Evolutionary conservation across 495 filamentous ascomycete genomes (phyloP).

Genomic region (Melanomma pulvis-pyrius): DNA sequence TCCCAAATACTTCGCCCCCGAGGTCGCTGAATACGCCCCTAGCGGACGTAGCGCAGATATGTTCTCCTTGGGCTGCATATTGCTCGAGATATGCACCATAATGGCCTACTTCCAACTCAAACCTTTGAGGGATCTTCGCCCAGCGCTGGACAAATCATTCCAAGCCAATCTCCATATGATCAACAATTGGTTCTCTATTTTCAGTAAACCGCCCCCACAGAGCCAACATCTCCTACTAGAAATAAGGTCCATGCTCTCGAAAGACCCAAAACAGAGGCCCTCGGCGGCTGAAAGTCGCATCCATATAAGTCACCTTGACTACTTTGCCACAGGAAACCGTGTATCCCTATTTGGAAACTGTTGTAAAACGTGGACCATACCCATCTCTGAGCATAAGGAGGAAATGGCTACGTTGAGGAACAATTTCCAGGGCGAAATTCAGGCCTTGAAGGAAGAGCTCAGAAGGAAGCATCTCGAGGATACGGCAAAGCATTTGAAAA

Average conservation of each 20-base stretch:
- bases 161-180: constrained; percentile 22
- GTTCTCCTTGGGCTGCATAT: constrained; percentile 35
- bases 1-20: constrained; percentile 36
- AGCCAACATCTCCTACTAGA: not conserved
- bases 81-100: constrained; percentile 29
- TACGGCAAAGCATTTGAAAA: too few species aligned
- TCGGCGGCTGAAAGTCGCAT: not conserved
- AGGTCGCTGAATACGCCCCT: constrained; percentile 24
- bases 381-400: not conserved
- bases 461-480: too few species aligned
- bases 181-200: not conserved
- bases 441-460: not conserved
- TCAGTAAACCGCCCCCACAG: not conserved
- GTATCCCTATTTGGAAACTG: not conserved
- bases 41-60: constrained; percentile 33
- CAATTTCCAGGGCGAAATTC: not conserved
- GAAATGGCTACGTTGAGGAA: not conserved
- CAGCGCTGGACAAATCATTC: constrained; percentile 19
- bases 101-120: not conserved
- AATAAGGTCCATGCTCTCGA: not conserved
- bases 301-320: not conserved
- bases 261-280: not conserved
- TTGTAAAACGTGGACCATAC: not conserved
- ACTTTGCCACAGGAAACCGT: not conserved
- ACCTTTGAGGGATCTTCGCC: constrained; percentile 3